Conservation (phyloP, 208 protist genomes). For the Acanthamoeba castellanii region DNA sequence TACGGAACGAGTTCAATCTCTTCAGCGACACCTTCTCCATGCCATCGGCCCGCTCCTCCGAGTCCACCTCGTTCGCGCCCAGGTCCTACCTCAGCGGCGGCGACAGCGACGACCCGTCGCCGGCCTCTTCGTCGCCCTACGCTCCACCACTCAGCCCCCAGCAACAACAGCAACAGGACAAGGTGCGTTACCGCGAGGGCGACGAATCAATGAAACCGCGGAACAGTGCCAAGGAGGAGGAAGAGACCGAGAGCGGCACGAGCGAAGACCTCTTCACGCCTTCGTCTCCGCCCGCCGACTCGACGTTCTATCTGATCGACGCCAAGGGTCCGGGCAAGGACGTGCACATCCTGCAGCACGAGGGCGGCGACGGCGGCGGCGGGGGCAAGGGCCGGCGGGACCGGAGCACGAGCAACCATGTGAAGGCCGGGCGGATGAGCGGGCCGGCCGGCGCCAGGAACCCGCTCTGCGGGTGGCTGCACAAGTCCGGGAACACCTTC, state of each 20-base stretch:
- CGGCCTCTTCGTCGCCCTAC: too few species aligned
- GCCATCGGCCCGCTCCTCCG: background rate
- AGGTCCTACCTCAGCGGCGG: background rate
- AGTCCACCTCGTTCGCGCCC: background rate
- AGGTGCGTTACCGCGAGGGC: background rate
- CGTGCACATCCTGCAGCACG: background rate
- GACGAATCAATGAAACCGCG: background rate
- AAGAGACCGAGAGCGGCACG: background rate
- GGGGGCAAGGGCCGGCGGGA: background rate
- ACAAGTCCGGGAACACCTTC: constrained; percentile 50
- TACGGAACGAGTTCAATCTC: background rate
- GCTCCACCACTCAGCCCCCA: background rate
- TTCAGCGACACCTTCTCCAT: constrained; percentile 46
- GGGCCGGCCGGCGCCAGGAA: background rate
- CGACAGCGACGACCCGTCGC: background rate
- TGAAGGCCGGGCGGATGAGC: background rate
- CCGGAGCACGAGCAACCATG: constrained; percentile 19
- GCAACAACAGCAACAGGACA: background rate
- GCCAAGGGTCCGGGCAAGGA: background rate
- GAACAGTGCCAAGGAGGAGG: background rate
- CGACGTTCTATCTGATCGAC: constrained; percentile 32
- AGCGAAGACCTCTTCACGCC: background rate
- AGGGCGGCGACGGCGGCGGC: background rate
- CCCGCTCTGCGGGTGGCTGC: constrained; percentile 26
- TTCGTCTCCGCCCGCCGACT: background rate